A percentile compares a stretch with the other conserved stretches of the same genome.
Evolutionary conservation across 2,329 filamentous ascomycete species (phyloP).

Genomic region (Cladophialophora psammophila): DNA sequence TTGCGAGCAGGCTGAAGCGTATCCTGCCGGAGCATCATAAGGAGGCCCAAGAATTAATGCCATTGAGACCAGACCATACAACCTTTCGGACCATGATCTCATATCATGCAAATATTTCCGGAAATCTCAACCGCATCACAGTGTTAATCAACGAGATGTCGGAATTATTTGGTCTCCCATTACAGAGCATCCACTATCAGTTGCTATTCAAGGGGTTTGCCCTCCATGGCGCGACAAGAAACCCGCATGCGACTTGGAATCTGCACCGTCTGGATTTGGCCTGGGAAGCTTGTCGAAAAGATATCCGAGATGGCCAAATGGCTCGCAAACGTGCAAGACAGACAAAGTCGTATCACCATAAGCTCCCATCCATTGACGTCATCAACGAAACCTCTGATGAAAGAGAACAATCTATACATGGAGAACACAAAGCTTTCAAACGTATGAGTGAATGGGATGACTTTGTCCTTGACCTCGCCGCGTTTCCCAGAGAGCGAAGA

Average conservation of each 20-base stretch:
- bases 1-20: conserved; percentile 52
- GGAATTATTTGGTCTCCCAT: conserved; percentile 67
- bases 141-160: conserved; percentile 81
- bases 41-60: conserved; percentile 69
- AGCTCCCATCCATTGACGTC: conserved; percentile 29
- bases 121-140: conserved; percentile 74
- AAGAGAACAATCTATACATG: not conserved
- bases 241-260: conserved; percentile 73
- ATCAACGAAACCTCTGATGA: conserved; percentile 26
- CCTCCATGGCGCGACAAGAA: conserved; percentile 68
- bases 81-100: conserved; percentile 83
- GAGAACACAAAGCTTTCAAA: conserved; percentile 20
- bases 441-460: conserved; percentile 39
- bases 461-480: conserved; percentile 39
- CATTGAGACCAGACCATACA: conserved; percentile 74
- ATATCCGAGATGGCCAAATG: conserved; percentile 41
- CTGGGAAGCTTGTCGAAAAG: conserved; percentile 68
- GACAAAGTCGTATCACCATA: not conserved
- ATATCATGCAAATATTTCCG: conserved; percentile 72
- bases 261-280: conserved; percentile 70
- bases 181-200: conserved; percentile 80
- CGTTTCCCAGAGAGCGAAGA: conserved; percentile 39
- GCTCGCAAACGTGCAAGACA: conserved; percentile 11
- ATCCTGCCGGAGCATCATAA: conserved; percentile 64
- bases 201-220: conserved; percentile 84